Evolutionary conservation across 768 basidiomycete species (phyloP).

Genomic region (Omphalotus guepiniiformis): DNA sequence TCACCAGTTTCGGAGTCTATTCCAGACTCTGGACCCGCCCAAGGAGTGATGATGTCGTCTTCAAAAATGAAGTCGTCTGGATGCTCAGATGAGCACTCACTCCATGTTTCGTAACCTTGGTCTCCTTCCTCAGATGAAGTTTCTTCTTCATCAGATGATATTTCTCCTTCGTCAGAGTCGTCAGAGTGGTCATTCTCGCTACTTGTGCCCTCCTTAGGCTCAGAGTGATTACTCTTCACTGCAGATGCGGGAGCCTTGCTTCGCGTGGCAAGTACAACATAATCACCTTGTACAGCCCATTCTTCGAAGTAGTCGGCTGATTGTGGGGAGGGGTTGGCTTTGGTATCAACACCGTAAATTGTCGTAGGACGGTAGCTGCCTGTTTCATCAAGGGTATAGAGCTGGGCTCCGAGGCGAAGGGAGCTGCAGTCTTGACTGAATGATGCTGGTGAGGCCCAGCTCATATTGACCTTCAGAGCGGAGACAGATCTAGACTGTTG

Average conservation of each 20-base stretch:
- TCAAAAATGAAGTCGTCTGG: not conserved
- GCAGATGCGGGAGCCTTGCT: not conserved
- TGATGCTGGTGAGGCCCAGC: slow-evolving; percentile 1
- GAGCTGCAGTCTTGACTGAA: not conserved
- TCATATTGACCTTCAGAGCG: not conserved
- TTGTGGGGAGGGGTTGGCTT: not conserved
- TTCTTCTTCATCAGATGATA: not conserved
- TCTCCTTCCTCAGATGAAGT: not conserved
- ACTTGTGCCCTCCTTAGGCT: not conserved
- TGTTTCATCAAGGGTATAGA: not conserved
- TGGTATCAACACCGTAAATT: not conserved
- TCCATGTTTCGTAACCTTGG: not conserved
- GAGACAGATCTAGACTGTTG: not conserved
- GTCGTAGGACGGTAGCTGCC: not conserved
- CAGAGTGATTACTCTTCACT: not conserved
- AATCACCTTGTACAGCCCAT: not conserved
- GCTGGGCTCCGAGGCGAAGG: slow-evolving; percentile 3
- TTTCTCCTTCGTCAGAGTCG: not conserved
- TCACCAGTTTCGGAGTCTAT: not conserved
- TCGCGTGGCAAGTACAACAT: not conserved
- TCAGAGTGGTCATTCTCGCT: not conserved
- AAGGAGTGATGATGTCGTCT: not conserved
- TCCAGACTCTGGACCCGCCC: not conserved
- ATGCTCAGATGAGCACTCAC: not conserved
- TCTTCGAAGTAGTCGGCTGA: not conserved